Base-by-base conservation (phyloP, 352 stramenopile species). In the Globisporangium polare region DNA sequence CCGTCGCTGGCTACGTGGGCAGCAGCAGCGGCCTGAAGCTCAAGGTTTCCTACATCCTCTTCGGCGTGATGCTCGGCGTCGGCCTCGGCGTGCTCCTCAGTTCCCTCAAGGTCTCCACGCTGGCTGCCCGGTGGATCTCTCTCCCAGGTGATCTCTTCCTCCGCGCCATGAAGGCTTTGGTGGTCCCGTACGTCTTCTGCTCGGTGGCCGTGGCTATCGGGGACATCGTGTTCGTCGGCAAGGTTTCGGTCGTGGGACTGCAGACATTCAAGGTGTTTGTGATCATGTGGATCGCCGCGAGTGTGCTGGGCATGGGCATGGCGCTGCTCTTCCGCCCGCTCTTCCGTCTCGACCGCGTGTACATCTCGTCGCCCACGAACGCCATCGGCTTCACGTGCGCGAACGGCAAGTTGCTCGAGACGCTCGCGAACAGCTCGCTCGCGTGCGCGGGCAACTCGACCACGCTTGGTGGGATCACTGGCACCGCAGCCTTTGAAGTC, bases 141-240 rank as follows among this genome's bases (percentile, higher is more conserved):
- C 60, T 92, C 17, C 86, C 86, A 0, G 83, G 86, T 0, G 77
- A 93, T 7, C 66, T 94, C 46, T 94, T 92, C 58, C 62, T 92
- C 12, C 77, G 86, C 24, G 86, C 81, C 3, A 67, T 92, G 37
- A 92, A 86, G 64, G 79, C 80, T 22, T 65, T 94, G 2, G 83
- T 92, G n/a, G 63, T 94, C 12, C 86, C 86, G 24, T 88, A 92
- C 58, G 82, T 92, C 1, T 94, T 94, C 69, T 92, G 80, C 55
- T 82, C 80, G 1, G 83, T 94, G 13, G 79, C 83, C 0, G 80
- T 94, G 7, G 81, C 82, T 27, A 82, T 92, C 17, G 80, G 78
- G 0, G 86, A 92, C 63, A 86, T 91, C 42, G 73, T 94, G 37
- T 86, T 83, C 41, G 77, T 90, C 3, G 83, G 83, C 37, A 91